Percentiles rank a stretch among this genome's conserved stretches.
Evolutionary conservation across 768 basidiomycete genomes (phyloP).

Genomic region (Russula earlei): DNA sequence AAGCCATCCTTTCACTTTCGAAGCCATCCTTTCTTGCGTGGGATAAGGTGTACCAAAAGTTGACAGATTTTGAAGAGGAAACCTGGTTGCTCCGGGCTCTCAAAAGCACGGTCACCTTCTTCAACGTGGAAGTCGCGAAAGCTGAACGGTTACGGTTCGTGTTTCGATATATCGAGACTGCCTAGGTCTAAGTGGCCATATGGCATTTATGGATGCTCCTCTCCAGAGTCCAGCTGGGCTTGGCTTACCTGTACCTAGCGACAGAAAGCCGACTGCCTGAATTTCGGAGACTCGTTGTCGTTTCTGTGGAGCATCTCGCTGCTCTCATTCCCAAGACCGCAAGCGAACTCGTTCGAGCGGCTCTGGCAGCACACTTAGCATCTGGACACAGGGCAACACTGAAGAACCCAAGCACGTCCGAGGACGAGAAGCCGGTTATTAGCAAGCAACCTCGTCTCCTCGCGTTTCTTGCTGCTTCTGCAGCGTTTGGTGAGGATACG

Average conservation of each 20-base stretch:
- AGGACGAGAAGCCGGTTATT: slow-evolving; percentile 33
- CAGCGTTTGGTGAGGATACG: slow-evolving; percentile 36
- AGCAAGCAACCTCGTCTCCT: slow-evolving; percentile 47
- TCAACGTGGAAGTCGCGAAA: slow-evolving; percentile 41
- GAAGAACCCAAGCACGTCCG: slow-evolving; percentile 24
- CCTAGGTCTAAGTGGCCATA: neutral
- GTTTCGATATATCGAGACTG: neutral
- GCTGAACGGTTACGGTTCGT: slow-evolving; percentile 49
- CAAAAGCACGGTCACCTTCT: slow-evolving; percentile 39
- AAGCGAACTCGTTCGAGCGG: slow-evolving; percentile 49
- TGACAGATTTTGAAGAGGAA: slow-evolving; percentile 52
- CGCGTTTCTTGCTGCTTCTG: slow-evolving; percentile 42
- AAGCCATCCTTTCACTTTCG: slow-evolving; percentile 36
- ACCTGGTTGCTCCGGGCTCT: slow-evolving; percentile 66
- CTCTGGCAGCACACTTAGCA: slow-evolving; percentile 39
- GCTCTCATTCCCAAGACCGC: slow-evolving; percentile 38
- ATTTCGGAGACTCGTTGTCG: slow-evolving; percentile 40
- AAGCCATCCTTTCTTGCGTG: slow-evolving; percentile 84
- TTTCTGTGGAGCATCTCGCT: slow-evolving; percentile 34
- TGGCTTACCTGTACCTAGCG: slow-evolving; percentile 58
- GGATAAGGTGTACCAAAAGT: slow-evolving; percentile 80
- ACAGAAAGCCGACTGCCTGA: slow-evolving; percentile 48
- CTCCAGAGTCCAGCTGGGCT: slow-evolving; percentile 51
- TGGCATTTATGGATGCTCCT: neutral
- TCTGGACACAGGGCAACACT: slow-evolving; percentile 29